These are phyloP conservation scores for Talaromyces atroroseus DNA, from an alignment of 2,329 filamentous ascomycete genomes.

Conservation along the genomic window DNA sequence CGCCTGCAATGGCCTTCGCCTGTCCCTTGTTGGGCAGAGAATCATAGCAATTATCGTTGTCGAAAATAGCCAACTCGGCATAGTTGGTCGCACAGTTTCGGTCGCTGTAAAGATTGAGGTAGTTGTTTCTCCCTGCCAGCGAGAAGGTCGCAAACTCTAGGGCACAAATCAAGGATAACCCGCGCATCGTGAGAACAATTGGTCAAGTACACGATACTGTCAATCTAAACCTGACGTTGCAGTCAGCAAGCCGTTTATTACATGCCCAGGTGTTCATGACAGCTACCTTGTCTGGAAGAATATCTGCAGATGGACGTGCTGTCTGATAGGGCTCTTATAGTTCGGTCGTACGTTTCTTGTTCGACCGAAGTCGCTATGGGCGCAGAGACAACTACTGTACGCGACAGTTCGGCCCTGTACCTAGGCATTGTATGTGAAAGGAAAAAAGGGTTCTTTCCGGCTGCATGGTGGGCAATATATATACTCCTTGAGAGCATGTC, in stretches of 20 bases:
- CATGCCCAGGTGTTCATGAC: too few species aligned
- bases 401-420: neutral
- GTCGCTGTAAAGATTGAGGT: conserved; percentile 4
- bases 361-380: too few species aligned
- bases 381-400: neutral
- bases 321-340: too few species aligned
- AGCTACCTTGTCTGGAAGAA: too few species aligned
- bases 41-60: neutral
- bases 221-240: neutral
- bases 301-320: too few species aligned
- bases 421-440: too few species aligned
- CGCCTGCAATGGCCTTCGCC: neutral
- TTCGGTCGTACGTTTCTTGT: too few species aligned
- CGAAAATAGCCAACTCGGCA: neutral
- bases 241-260: neutral
- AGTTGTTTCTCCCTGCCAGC: neutral
- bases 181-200: neutral
- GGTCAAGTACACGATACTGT: neutral
- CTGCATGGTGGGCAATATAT: neutral
- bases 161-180: neutral
- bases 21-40: neutral
- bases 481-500: neutral
- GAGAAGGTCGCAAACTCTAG: neutral
- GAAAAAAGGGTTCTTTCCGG: neutral
- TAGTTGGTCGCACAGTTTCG: neutral